phyloP scores from a whole-genome alignment of 495 filamentous ascomycete genomes.

The Aspergillus sparsus region DNA sequence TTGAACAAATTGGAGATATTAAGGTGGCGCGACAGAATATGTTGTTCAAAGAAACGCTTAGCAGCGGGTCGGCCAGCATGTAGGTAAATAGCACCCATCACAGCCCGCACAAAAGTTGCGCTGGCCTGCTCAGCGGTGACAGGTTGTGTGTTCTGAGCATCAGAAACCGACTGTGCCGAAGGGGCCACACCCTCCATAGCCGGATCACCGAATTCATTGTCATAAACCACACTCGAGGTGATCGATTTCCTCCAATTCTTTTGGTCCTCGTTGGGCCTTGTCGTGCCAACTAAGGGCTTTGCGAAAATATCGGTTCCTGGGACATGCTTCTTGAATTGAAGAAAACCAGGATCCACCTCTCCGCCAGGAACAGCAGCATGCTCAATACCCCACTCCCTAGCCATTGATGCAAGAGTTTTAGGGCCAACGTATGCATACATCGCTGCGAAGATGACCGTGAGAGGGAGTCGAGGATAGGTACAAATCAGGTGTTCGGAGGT shows the following conservation, averaged over 20 bases:
- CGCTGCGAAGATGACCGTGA: conserved; percentile 77
- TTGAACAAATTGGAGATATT: conserved; percentile 74
- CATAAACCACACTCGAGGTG: conserved; percentile 69
- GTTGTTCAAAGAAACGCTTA: conserved; percentile 77
- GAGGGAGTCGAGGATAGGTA: conserved; percentile 85
- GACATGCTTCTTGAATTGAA: conserved; percentile 70
- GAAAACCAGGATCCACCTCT: conserved; percentile 90
- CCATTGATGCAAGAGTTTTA: conserved; percentile 66
- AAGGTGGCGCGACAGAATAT: conserved; percentile 79
- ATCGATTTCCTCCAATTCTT: conserved; percentile 68
- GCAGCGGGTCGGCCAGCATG: conserved; percentile 69
- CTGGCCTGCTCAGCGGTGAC: conserved; percentile 52
- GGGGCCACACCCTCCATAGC: conserved; percentile 29
- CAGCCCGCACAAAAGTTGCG: conserved; percentile 73
- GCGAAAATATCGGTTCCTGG: conserved; percentile 54
- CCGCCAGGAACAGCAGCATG: conserved; percentile 75
- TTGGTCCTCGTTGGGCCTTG: conserved; percentile 45
- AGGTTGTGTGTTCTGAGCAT: conserved; percentile 26
- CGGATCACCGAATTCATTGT: conserved; percentile 76
- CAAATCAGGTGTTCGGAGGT: conserved; percentile 82
- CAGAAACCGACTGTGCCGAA: conserved; percentile 18
- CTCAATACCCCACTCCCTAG: conserved; percentile 88
- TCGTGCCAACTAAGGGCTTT: conserved; percentile 23
- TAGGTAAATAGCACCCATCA: conserved; percentile 81
- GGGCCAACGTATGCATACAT: conserved; percentile 79